Base-by-base conservation (phyloP, 2,329 filamentous ascomycete species). In the Talaromyces verruculosus region DNA sequence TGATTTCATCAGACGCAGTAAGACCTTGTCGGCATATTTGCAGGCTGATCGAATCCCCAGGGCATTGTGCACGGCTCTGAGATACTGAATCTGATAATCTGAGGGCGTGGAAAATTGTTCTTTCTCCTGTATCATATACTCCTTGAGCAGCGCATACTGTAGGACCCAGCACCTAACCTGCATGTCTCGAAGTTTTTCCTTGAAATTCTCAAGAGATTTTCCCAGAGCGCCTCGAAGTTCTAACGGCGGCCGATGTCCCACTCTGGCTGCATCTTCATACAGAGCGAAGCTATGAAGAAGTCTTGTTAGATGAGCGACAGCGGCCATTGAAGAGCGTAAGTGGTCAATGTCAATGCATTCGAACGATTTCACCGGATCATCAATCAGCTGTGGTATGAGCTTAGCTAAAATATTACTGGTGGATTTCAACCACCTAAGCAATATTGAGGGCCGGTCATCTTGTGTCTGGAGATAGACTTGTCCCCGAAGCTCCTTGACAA, bases 81-180 rank as follows among this genome's bases (percentile, higher is more conserved):
- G 81, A 71, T 91, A 93, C 67, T 92, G 89, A 28, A 94, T 89
- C 47, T 92, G 82, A 68, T 94, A 90, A 64, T 90, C 90, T 47
- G 90, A 84, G 0, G 89, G 85, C 5, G 83, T 85, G 2, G 87
- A 81, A 71, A 93, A 94, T 0, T 85, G 75, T 1, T 87, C 84
- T 8, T 80, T 77, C 70, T 90, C 87, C 69, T 93, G 91, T 5
- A 82, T 79, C 33, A 93, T 88, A 3, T 87, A 91, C 68, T 93
- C 89, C 73, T 90, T 91, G 51, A 97, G 77, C 61, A 97, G 80
- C 0, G 87, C 86, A 74, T 97, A 99, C 68, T 94, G 89, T 45
- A 98, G 80, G 43, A 91, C 92, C 94, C 95, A 98, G 11, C 89
- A 87, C 39, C 92, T 88, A 2, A 97, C 87, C 72, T 97, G 90